Percentiles rank a stretch among this genome's conserved stretches.
phyloP scores from a whole-genome alignment of 352 stramenopile genomes.

The Phytophthora constricta region DNA sequence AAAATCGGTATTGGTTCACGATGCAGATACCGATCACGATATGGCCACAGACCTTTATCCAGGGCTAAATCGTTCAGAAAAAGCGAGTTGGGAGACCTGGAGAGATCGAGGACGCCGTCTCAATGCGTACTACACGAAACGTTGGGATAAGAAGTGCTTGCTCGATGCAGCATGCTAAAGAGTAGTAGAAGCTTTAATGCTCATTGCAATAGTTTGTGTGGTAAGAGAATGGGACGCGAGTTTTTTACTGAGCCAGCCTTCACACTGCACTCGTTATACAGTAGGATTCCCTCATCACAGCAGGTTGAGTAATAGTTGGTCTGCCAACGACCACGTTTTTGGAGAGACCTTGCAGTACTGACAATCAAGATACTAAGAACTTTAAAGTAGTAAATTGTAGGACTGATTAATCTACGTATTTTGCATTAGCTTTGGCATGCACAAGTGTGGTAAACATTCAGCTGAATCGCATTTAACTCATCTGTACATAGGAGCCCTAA shows the following conservation, averaged over 20 bases:
- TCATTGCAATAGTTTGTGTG: no score
- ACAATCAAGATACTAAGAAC: no score
- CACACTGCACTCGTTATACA: no score
- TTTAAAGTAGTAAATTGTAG: background rate
- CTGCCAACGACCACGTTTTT: no score
- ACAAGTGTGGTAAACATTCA: background rate
- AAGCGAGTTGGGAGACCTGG: conserved; percentile 21
- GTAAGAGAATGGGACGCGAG: no score
- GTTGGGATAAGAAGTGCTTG: conserved; percentile 51
- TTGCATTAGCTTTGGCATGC: background rate
- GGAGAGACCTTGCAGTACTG: no score
- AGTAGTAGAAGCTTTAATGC: background rate
- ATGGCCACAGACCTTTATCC: conserved; percentile 44
- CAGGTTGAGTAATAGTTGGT: no score
- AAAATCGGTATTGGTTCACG: conserved; percentile 42
- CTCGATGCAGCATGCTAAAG: conserved; percentile 35
- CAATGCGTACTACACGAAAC: conserved; percentile 64
- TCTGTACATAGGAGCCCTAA: no score
- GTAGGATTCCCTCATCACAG: no score
- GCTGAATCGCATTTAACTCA: background rate
- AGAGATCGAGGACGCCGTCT: conserved; percentile 40
- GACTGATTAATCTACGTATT: conserved; percentile 1
- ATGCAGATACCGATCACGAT: conserved; percentile 51
- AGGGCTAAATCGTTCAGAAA: conserved; percentile 18
- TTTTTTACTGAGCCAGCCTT: no score